Percentiles rank a stretch among this genome's conserved stretches.
These are phyloP conservation scores for Adansonia gregorii DNA, from an alignment of 441 rosid genomes.

Conservation along the genomic window DNA sequence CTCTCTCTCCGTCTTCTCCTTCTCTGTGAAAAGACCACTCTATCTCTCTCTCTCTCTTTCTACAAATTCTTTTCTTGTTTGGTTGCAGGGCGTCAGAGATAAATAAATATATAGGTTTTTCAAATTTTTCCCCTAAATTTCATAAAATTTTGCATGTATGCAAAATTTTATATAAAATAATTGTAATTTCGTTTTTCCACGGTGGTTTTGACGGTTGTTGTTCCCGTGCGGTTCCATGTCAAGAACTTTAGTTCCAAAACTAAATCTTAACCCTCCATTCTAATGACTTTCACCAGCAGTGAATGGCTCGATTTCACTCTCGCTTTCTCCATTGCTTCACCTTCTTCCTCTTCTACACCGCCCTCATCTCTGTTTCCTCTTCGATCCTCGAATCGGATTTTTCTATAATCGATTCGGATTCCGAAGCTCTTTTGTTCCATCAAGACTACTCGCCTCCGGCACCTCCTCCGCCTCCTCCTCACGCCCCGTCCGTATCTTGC, in stretches of 20 bases:
- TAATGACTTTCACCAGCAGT: conserved; percentile 52
- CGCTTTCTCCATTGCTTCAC: conserved; percentile 12
- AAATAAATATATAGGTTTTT: conserved; percentile 39
- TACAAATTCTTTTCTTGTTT: neutral
- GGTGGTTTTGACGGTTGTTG: conserved; percentile 36
- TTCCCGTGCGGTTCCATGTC: conserved; percentile 34
- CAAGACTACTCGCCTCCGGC: conserved; percentile 93
- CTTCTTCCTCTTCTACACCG: conserved; percentile 27
- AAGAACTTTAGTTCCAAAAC: conserved; percentile 35
- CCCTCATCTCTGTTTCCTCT: conserved; percentile 37
- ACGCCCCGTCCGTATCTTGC: conserved; percentile 84
- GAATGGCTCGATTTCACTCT: conserved; percentile 63
- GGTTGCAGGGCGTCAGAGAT: conserved; percentile 32
- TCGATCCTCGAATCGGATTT: conserved; percentile 34
- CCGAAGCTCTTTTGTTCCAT: conserved; percentile 51
- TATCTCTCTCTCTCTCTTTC: conserved; percentile 3
- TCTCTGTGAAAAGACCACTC: conserved; percentile 2
- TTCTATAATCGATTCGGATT: conserved; percentile 51
- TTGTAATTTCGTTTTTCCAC: conserved; percentile 18
- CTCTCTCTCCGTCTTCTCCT: neutral
- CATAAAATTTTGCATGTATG: neutral
- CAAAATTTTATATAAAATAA: neutral
- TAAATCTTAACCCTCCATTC: conserved; percentile 42
- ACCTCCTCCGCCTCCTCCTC: conserved; percentile 96
- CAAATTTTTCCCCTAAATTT: neutral